These are phyloP conservation scores for Apiotrichum sp. DNA, from an alignment of 1,284 basidiomycete species.

Conservation along the genomic window DNA sequence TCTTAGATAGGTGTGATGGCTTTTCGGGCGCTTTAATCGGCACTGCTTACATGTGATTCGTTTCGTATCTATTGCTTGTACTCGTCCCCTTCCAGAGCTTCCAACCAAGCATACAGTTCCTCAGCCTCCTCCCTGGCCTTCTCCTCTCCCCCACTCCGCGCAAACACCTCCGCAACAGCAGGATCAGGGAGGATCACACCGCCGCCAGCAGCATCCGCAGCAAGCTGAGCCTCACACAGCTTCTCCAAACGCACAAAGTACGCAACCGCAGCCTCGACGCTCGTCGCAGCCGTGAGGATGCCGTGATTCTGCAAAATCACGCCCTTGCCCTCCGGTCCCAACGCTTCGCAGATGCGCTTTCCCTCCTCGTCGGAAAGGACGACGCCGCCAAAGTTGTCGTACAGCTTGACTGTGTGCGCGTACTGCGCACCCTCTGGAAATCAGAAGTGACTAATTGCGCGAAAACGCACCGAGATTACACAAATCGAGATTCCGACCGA, in stretches of 20 bases:
- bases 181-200: conserved; percentile 52
- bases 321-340: conserved; percentile 41
- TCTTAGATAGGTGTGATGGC: no score
- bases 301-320: conserved; percentile 44
- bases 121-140: conserved; percentile 22
- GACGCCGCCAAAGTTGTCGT: conserved; percentile 44
- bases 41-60: no score
- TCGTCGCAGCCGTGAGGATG: conserved; percentile 21
- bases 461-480: conserved; percentile 50
- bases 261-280: conserved; percentile 27
- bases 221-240: conserved; percentile 31
- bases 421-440: conserved; percentile 25
- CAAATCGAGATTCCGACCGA: conserved; percentile 57
- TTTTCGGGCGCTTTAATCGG: no score
- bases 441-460: neutral
- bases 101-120: conserved; percentile 22
- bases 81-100: conserved; percentile 12
- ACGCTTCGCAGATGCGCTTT: conserved; percentile 38
- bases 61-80: conserved; percentile 11
- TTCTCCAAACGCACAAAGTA: conserved; percentile 29
- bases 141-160: conserved; percentile 51
- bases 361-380: conserved; percentile 46
- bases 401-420: conserved; percentile 34
- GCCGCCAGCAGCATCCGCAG: conserved; percentile 31
- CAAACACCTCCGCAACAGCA: conserved; percentile 56